phyloP scores from a whole-genome alignment of 352 stramenopile genomes.

The Phytophthora pluvialis region DNA sequence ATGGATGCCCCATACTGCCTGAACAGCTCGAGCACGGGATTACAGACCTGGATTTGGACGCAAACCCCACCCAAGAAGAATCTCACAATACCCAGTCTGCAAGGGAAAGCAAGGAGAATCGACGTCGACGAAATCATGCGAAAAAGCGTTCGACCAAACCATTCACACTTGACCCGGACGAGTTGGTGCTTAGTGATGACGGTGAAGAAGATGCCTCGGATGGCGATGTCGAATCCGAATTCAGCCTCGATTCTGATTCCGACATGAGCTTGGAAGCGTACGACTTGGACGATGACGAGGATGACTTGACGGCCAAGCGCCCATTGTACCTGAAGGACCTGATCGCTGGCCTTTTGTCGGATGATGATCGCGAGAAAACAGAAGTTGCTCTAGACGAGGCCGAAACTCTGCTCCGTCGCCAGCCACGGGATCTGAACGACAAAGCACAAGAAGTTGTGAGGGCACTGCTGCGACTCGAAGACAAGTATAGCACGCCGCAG shows the following conservation, averaged over 20 bases:
- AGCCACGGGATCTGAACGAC: conserved; percentile 68
- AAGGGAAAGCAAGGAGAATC: not conserved
- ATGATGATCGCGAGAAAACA: conserved; percentile 66
- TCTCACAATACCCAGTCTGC: not conserved
- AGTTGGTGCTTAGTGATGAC: conserved; percentile 65
- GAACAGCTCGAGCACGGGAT: conserved; percentile 32
- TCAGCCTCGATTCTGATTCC: conserved; percentile 58
- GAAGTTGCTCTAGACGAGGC: conserved; percentile 62
- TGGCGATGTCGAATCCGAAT: conserved; percentile 26
- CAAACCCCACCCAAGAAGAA: conserved; percentile 4
- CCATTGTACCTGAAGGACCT: conserved; percentile 81
- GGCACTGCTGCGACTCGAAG: conserved; percentile 69
- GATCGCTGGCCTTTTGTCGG: conserved; percentile 51
- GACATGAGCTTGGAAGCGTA: conserved; percentile 76
- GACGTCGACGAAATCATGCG: conserved; percentile 13
- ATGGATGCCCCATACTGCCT: conserved; percentile 32
- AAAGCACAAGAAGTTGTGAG: conserved; percentile 59
- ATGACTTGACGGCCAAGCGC: conserved; percentile 63
- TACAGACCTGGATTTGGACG: conserved; percentile 20
- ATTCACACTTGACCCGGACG: conserved; percentile 61
- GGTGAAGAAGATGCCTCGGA: conserved; percentile 27
- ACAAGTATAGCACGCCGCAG: conserved; percentile 73
- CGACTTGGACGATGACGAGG: conserved; percentile 71
- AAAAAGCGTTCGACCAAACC: conserved; percentile 28
- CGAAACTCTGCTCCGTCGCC: conserved; percentile 57